These are phyloP conservation scores for Suillus subalutaceus DNA, from an alignment of 768 basidiomycete genomes.

Conservation along the genomic window DNA sequence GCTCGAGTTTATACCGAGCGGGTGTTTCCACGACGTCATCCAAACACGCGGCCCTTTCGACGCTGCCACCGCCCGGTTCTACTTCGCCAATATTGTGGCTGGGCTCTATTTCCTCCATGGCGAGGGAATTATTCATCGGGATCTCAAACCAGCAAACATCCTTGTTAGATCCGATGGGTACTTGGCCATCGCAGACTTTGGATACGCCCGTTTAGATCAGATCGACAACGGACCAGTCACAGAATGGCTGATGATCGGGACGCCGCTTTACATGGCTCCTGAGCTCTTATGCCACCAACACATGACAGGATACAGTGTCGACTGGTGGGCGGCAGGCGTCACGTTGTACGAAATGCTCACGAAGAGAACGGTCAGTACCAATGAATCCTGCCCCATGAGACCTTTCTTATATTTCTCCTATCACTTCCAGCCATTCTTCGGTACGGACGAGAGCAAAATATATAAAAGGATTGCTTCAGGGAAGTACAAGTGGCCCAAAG, in stretches of 20 bases:
- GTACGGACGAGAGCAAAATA: slow-evolving; percentile 27
- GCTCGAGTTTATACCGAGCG: slow-evolving; percentile 52
- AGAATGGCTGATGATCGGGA: slow-evolving; percentile 44
- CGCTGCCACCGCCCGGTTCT: slow-evolving; percentile 45
- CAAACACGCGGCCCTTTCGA: slow-evolving; percentile 35
- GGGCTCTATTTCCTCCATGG: slow-evolving; percentile 51
- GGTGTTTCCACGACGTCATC: slow-evolving; percentile 44
- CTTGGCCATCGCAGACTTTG: slow-evolving; percentile 56
- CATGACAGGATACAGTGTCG: slow-evolving; percentile 37
- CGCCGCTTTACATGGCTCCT: slow-evolving; percentile 52
- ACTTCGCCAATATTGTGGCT: slow-evolving; percentile 55
- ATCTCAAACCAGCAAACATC: slow-evolving; percentile 62
- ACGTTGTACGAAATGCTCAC: slow-evolving; percentile 57
- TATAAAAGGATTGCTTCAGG: slow-evolving; percentile 26
- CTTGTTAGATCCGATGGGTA: slow-evolving; percentile 60
- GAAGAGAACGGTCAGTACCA: slow-evolving; percentile 33
- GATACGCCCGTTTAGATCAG: slow-evolving; percentile 33
- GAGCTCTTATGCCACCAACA: slow-evolving; percentile 38
- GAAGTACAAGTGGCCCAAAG: slow-evolving; percentile 42
- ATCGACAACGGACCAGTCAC: slow-evolving; percentile 18
- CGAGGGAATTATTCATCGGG: slow-evolving; percentile 51
- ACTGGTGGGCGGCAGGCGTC: slow-evolving; percentile 60
- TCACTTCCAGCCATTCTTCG: slow-evolving; percentile 16
- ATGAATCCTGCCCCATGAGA: neutral
- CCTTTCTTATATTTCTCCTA: neutral